Conservation (phyloP, 305 asterid species). For the Solanum hybrid region DNA sequence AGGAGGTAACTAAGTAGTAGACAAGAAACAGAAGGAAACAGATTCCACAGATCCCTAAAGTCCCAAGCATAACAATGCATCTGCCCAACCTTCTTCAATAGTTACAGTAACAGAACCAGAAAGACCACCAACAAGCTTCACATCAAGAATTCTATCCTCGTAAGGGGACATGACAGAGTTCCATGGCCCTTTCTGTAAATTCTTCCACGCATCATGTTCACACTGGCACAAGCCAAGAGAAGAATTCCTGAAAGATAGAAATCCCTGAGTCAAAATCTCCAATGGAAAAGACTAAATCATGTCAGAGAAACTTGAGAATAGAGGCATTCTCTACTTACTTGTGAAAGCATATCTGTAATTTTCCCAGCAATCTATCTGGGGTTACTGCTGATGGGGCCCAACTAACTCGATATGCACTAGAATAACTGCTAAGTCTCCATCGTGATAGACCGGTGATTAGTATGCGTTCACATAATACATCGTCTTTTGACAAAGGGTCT, state of each 20-base stretch:
- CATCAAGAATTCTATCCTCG: slow-evolving; percentile 55
- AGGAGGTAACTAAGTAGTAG: neutral
- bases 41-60: neutral
- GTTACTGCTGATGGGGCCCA: slow-evolving; percentile 54
- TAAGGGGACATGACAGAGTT: slow-evolving; percentile 60
- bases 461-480: slow-evolving; percentile 56
- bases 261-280: neutral
- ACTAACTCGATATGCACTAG: slow-evolving; percentile 52
- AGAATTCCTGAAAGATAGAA: slow-evolving; percentile 51
- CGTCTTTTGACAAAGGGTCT: slow-evolving; percentile 28
- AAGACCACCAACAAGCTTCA: slow-evolving; percentile 53
- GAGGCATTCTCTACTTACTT: slow-evolving; percentile 30
- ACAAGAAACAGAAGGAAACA: neutral
- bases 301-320: neutral
- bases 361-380: slow-evolving; percentile 50
- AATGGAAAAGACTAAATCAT: neutral
- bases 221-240: slow-evolving; percentile 69
- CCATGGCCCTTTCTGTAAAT: slow-evolving; percentile 49
- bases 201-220: slow-evolving; percentile 55
- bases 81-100: slow-evolving; percentile 43
- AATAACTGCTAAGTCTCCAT: slow-evolving; percentile 52
- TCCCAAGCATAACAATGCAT: neutral
- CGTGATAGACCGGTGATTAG: slow-evolving; percentile 59
- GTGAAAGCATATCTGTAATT: slow-evolving; percentile 65
- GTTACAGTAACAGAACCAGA: slow-evolving; percentile 59